Conservation (phyloP, 176 grass and related monocot genomes). For the Juncus effusus region DNA sequence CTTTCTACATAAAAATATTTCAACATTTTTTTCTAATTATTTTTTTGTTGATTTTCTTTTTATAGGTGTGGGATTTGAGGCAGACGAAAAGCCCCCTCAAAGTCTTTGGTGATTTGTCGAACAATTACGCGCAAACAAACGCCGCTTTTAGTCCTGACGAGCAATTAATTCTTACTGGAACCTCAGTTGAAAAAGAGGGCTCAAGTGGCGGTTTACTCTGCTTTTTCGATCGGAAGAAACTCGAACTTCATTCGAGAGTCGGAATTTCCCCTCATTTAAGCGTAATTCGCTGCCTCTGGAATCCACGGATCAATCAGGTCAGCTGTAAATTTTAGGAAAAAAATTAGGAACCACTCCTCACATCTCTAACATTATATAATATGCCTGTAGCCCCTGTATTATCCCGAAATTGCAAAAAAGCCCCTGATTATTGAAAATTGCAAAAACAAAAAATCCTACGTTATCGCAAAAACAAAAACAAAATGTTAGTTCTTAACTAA, state of each 20-base stretch:
- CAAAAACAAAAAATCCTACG: too few species aligned
- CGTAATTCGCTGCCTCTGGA: slow-evolving; percentile 77
- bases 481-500: too few species aligned
- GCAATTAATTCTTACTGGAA: slow-evolving; percentile 89
- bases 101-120: slow-evolving; percentile 83
- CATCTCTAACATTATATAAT: too few species aligned
- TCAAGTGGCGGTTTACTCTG: slow-evolving; percentile 74
- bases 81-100: slow-evolving; percentile 70
- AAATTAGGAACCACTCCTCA: too few species aligned
- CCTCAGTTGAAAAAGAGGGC: slow-evolving; percentile 86
- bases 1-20: slow-evolving; percentile 18
- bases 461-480: too few species aligned
- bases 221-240: slow-evolving; percentile 96
- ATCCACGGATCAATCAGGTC: slow-evolving; percentile 95
- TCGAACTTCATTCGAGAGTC: slow-evolving; percentile 83
- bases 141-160: slow-evolving; percentile 86
- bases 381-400: too few species aligned
- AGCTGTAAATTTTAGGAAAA: too few species aligned
- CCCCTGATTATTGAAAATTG: too few species aligned
- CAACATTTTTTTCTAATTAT: neutral
- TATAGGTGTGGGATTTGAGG: slow-evolving; percentile 91
- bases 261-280: slow-evolving; percentile 85
- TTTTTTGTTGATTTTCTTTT: slow-evolving; percentile 10
- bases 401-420: too few species aligned
- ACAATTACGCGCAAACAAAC: slow-evolving; percentile 90